Evolutionary conservation across 768 basidiomycete species (phyloP), one percentile per base, ranked within the genome.

Genomic region (Mycena vulgaris): DNA sequence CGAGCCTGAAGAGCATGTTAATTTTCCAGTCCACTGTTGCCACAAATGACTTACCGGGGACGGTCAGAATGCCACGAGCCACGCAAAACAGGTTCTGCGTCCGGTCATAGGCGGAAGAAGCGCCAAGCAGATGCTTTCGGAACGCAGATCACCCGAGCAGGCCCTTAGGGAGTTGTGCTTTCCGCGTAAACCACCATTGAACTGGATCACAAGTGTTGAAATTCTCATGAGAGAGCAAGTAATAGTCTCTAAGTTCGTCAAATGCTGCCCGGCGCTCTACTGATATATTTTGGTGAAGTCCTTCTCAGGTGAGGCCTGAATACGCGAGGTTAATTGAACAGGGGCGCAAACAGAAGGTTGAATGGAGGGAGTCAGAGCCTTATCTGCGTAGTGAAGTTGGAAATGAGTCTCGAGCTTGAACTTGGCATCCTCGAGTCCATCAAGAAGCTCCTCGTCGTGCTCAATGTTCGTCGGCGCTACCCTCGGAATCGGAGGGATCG

Each of bases 21-120:
- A 58, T 30, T 31, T 55, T 10, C 31, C 31, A 60, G n/a, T n/a
- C n/a, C 53, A 23, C 17, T 30, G 66, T 51, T 30, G 49, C 10
- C 9, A 49, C 30, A 55, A 59, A 23, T 11, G 39, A 49, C 39
- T 40, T 40, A 75, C 76, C 75, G 39, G 75, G 75, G 48, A 76
- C 77, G 21, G 62, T 72, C 13, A 76, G 51, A 25, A 78, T 63
- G 45, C 77, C 68, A 16, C 68, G 53, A 33, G 73, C 74, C 14
- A 77, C 56, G 31, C 65, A 39, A 42, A 57, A 78, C 2, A 75
- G 57, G 30, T 33, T n/a, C n/a, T n/a, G n/a, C n/a, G n/a, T n/a
- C n/a, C n/a, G n/a, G n/a, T n/a, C n/a, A n/a, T n/a, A n/a, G n/a
- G n/a, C n/a, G n/a, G n/a, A n/a, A n/a, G n/a, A n/a, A n/a, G n/a